These are phyloP conservation scores for Coffea eugenioides DNA, from an alignment of 257 asterid species.

Conservation along the genomic window DNA sequence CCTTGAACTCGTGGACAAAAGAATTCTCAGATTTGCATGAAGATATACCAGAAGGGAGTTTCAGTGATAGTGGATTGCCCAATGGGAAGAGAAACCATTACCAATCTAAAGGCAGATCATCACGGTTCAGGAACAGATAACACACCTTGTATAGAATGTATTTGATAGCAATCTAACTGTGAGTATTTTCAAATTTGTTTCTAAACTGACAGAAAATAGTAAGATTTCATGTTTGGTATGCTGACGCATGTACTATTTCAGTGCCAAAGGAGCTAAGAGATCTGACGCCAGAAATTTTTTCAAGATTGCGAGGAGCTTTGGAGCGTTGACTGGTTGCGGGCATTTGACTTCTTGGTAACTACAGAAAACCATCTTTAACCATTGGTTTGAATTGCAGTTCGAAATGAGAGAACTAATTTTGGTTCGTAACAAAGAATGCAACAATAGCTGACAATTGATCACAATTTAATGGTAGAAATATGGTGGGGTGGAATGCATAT, in stretches of 20 bases:
- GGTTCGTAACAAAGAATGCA: not conserved
- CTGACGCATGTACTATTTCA: not conserved
- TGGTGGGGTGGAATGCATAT: not conserved
- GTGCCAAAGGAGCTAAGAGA: not conserved
- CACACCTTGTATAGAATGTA: constrained; percentile 8
- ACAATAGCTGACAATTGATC: not conserved
- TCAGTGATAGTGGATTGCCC: constrained; percentile 72
- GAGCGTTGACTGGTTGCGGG: not conserved
- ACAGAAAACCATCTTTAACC: not conserved
- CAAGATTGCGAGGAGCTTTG: not conserved
- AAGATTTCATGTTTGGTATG: not conserved
- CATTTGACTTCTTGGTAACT: not conserved
- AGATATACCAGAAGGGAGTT: constrained; percentile 60
- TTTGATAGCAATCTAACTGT: constrained; percentile 7
- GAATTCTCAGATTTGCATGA: constrained; percentile 78
- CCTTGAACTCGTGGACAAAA: constrained; percentile 55
- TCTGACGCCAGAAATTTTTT: not conserved
- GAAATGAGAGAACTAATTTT: not conserved
- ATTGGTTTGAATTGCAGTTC: not conserved
- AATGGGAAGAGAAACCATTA: constrained; percentile 42
- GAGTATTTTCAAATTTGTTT: not conserved
- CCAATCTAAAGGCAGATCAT: constrained; percentile 44
- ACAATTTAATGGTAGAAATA: not conserved
- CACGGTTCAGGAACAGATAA: constrained; percentile 48
- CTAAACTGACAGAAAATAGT: not conserved